A percentile compares a stretch with the other conserved stretches of the same genome.
phyloP scores from a whole-genome alignment of 495 filamentous ascomycete species.

The Penicillium fimorum region DNA sequence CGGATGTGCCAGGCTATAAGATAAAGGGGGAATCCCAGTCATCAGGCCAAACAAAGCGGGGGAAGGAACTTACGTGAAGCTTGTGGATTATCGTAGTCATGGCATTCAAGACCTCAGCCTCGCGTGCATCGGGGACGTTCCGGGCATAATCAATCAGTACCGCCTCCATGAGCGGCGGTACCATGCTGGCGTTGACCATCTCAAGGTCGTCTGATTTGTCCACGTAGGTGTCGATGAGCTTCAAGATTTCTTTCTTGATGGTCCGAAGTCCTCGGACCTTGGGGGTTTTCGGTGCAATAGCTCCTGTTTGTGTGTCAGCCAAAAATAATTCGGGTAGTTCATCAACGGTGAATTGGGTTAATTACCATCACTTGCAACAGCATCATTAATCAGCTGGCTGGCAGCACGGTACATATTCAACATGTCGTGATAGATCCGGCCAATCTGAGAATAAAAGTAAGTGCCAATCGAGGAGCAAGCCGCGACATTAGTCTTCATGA shows the following conservation, averaged over 20 bases:
- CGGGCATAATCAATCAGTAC: constrained; percentile 94
- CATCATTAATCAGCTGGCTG: constrained; percentile 91
- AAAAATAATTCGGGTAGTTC: not conserved
- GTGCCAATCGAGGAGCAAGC: constrained; percentile 93
- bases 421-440: constrained; percentile 97
- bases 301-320: constrained; percentile 53
- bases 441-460: constrained; percentile 99
- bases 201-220: constrained; percentile 96
- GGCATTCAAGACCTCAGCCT: constrained; percentile 94
- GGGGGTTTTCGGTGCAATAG: constrained; percentile 95
- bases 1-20: not conserved
- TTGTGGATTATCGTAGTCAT: constrained; percentile 98
- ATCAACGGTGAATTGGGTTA: not conserved
- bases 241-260: constrained; percentile 99
- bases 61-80: constrained; percentile 71
- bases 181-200: constrained; percentile 87
- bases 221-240: constrained; percentile 95
- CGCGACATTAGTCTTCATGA: constrained; percentile 99
- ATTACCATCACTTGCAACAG: constrained; percentile 81
- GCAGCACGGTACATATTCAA: constrained; percentile 96
- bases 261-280: constrained; percentile 92
- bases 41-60: not conserved
- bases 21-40: not conserved
- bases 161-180: constrained; percentile 94
- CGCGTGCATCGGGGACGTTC: constrained; percentile 93